Evolutionary conservation across 2,329 filamentous ascomycete species (phyloP).

Genomic region (Karstenula rhodostoma): DNA sequence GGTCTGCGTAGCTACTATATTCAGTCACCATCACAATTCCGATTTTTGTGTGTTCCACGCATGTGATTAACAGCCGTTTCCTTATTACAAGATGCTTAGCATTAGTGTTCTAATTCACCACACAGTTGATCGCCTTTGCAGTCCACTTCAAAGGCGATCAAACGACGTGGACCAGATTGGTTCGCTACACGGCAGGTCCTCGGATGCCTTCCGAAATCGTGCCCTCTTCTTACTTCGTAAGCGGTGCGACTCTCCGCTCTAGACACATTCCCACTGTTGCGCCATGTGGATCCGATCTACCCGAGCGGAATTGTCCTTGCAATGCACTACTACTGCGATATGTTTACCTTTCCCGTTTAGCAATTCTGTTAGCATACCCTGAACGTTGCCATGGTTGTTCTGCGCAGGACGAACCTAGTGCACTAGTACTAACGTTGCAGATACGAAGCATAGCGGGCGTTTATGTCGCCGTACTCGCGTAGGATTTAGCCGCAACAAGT

Average conservation of each 20-base stretch:
- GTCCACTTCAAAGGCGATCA: no score
- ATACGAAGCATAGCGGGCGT: neutral
- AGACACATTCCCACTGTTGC: neutral
- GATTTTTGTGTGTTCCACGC: no score
- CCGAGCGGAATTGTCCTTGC: neutral
- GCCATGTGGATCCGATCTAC: neutral
- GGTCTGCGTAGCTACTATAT: no score
- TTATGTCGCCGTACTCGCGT: neutral
- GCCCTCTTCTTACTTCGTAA: neutral
- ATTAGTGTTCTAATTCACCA: no score
- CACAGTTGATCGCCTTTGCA: no score
- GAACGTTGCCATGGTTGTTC: neutral
- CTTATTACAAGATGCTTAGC: no score
- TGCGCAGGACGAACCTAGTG: neutral
- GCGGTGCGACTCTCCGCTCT: neutral
- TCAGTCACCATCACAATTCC: no score
- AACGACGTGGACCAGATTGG: neutral
- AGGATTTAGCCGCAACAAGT: neutral
- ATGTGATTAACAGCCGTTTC: no score
- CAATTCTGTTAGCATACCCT: neutral
- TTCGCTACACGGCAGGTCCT: neutral
- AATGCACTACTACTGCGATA: neutral
- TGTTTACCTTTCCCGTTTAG: neutral
- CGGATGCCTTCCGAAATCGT: neutral
- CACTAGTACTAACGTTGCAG: neutral